phyloP scores from a whole-genome alignment of 495 filamentous ascomycete species.

The Chaetomium cochliodes region DNA sequence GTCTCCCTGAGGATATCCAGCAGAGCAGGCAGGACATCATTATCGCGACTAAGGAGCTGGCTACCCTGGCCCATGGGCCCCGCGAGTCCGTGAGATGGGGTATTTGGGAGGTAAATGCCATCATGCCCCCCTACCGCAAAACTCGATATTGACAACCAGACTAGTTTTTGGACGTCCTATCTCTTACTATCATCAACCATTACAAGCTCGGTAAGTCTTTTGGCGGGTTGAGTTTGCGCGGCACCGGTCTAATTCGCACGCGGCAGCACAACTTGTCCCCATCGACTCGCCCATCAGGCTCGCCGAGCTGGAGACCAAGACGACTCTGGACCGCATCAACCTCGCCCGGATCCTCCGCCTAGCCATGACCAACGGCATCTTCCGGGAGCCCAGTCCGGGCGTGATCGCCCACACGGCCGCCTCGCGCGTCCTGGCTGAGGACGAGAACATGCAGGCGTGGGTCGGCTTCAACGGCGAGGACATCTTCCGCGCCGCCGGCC shows the following conservation, averaged over 20 bases:
- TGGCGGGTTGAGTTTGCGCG: no score
- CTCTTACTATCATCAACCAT: constrained; percentile 42
- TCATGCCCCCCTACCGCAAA: background rate
- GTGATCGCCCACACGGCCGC: constrained; percentile 55
- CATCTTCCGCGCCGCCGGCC: constrained; percentile 47
- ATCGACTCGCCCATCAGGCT: constrained; percentile 43
- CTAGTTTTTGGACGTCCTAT: constrained; percentile 43
- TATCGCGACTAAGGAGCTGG: constrained; percentile 41
- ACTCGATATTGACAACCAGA: constrained; percentile 2
- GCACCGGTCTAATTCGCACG: background rate
- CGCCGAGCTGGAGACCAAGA: constrained; percentile 43
- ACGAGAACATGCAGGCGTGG: constrained; percentile 47
- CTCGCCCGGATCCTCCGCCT: constrained; percentile 55
- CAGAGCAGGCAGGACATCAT: constrained; percentile 42
- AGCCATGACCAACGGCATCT: constrained; percentile 57
- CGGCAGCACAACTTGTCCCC: constrained; percentile 43
- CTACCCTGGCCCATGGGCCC: constrained; percentile 43
- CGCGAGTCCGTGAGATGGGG: constrained; percentile 44
- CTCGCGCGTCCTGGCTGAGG: constrained; percentile 46
- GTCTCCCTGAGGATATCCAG: constrained; percentile 40
- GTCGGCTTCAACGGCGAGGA: constrained; percentile 53
- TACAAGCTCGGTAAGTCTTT: constrained; percentile 39
- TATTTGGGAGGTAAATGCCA: constrained; percentile 40
- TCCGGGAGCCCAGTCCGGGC: constrained; percentile 51
- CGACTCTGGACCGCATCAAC: constrained; percentile 44